Conservation (phyloP, 148 eudicot genomes). For the Arctostaphylos glauca region DNA sequence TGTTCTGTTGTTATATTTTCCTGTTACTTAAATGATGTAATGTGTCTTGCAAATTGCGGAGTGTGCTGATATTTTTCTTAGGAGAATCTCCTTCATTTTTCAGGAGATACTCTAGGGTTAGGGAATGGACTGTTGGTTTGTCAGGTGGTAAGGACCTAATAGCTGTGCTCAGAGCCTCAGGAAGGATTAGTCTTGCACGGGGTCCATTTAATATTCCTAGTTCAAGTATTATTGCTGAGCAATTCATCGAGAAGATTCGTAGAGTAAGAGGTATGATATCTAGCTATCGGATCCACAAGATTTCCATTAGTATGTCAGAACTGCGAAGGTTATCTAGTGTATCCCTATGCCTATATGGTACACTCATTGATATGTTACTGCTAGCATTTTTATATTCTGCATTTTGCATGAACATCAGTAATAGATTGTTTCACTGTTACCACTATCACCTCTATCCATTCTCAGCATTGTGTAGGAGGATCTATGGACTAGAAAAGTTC, state of each 20-base stretch:
- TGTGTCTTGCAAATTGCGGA: background rate
- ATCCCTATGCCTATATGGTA: background rate
- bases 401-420: background rate
- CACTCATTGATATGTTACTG: background rate
- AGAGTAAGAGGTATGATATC: slow-evolving; percentile 56
- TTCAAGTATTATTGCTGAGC: slow-evolving; percentile 66
- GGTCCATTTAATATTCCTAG: slow-evolving; percentile 51
- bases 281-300: background rate
- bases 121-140: slow-evolving; percentile 78
- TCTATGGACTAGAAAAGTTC: background rate
- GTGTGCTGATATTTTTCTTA: background rate
- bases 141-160: slow-evolving; percentile 73
- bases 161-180: slow-evolving; percentile 88
- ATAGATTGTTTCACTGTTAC: background rate
- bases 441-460: background rate
- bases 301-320: background rate
- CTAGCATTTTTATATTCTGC: background rate
- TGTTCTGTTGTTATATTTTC: background rate
- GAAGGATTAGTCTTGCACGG: slow-evolving; percentile 72
- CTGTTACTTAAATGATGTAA: background rate
- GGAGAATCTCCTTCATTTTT: background rate
- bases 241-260: slow-evolving; percentile 75
- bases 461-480: background rate
- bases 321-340: background rate
- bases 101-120: slow-evolving; percentile 74